Percentiles rank a stretch among this genome's conserved stretches.
Evolutionary conservation across 2,329 filamentous ascomycete genomes (phyloP).

Genomic region (Colletotrichum kahawae): DNA sequence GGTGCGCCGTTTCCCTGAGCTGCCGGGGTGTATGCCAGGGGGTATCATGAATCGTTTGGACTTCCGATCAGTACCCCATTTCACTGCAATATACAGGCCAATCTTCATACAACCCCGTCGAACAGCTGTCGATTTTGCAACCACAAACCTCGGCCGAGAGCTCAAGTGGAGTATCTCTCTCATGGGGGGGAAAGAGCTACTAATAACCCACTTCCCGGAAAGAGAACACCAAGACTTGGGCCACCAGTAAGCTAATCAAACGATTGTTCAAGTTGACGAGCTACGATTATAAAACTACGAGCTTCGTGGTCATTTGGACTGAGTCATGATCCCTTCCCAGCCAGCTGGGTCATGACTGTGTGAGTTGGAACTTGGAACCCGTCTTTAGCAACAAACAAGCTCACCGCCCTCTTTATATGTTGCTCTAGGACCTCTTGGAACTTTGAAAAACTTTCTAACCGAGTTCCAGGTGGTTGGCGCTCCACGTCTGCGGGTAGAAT

Average conservation of each 20-base stretch:
- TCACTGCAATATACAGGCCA: not conserved
- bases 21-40: not conserved
- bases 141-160: not conserved
- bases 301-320: not conserved
- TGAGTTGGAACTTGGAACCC: not conserved
- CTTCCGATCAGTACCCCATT: not conserved
- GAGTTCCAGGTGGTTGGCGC: not conserved
- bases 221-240: not conserved
- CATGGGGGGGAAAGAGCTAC: not conserved
- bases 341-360: not conserved
- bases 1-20: not conserved
- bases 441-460: not conserved
- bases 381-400: not conserved
- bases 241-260: not conserved
- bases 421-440: not conserved
- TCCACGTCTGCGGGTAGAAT: not conserved
- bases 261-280: not conserved
- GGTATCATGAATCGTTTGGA: not conserved
- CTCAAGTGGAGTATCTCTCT: not conserved
- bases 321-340: conserved; percentile 10
- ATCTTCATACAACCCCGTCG: not conserved
- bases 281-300: not conserved
- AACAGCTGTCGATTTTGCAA: not conserved
- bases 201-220: not conserved
- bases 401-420: not conserved